Conservation (phyloP, 805 yeast species). For the Kluyveromyces siamensis region DNA sequence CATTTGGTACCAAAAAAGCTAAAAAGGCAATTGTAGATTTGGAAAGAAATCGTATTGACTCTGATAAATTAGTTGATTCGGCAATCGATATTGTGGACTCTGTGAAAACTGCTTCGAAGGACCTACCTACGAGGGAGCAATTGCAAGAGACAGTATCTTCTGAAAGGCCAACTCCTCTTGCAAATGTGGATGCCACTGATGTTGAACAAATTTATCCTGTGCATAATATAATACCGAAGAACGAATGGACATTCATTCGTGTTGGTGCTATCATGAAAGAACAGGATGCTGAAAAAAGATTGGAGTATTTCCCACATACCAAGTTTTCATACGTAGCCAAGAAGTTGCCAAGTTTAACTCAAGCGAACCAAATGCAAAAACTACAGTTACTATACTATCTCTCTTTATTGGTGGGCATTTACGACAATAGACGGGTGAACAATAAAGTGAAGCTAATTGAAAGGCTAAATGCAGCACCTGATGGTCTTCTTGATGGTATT, state of each 20-base stretch:
- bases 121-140: conserved; percentile 63
- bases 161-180: conserved; percentile 79
- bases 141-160: conserved; percentile 47
- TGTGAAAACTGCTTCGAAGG: conserved; percentile 59
- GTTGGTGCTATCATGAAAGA: conserved; percentile 55
- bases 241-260: conserved; percentile 55
- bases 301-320: conserved; percentile 54
- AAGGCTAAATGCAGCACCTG: conserved; percentile 63
- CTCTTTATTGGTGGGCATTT: conserved; percentile 72
- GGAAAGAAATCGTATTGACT: conserved; percentile 79
- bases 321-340: conserved; percentile 48
- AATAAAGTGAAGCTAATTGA: conserved; percentile 52
- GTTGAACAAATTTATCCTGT: conserved; percentile 80
- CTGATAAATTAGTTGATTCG: conserved; percentile 64
- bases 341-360: conserved; percentile 34
- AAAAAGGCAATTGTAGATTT: conserved; percentile 77
- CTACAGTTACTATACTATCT: conserved; percentile 71
- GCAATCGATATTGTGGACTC: conserved; percentile 78
- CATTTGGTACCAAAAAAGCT: conserved; percentile 95
- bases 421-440: conserved; percentile 57
- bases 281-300: conserved; percentile 37
- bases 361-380: conserved; percentile 42
- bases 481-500: conserved; percentile 59
- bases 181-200: conserved; percentile 66
- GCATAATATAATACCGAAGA: conserved; percentile 55